phyloP scores from a whole-genome alignment of 164 flowering plant species.

The Saururus chinensis region DNA sequence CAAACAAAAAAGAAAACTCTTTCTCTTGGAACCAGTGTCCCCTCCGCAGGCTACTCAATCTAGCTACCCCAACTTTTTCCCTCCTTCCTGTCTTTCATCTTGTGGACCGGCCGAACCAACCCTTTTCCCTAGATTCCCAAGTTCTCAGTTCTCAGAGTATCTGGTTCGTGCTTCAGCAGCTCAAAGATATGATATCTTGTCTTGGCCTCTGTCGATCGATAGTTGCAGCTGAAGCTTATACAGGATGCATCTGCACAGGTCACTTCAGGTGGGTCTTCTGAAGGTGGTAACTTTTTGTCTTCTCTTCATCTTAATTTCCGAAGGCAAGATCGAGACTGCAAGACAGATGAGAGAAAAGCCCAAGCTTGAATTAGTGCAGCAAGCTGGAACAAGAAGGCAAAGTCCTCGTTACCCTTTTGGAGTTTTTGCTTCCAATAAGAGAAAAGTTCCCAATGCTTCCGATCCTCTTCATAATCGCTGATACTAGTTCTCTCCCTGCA shows the following conservation, averaged over 20 bases:
- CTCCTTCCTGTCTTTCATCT: no score
- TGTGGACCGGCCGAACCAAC: no score
- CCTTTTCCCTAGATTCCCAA: no score
- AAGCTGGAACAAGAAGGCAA: background rate
- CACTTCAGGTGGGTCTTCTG: background rate
- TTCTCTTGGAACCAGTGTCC: no score
- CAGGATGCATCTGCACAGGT: constrained; percentile 1
- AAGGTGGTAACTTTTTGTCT: constrained; percentile 1
- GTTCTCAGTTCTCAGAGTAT: no score
- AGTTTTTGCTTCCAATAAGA: background rate
- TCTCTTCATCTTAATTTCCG: constrained; percentile 1
- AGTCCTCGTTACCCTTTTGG: background rate
- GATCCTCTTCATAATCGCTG: constrained; percentile 9
- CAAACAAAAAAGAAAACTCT: no score
- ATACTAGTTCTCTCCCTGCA: background rate
- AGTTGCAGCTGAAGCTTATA: background rate
- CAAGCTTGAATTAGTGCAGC: background rate
- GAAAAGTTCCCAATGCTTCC: constrained; percentile 5
- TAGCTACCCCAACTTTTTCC: no score
- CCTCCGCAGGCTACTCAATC: no score
- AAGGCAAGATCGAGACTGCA: background rate
- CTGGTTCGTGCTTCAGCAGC: no score
- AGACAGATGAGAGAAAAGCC: background rate
- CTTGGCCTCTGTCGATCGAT: no score
- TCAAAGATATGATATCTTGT: no score